Percentiles rank a stretch among this genome's conserved stretches.
Evolutionary conservation across 2,329 filamentous ascomycete species (phyloP).

Genomic region (Macroventuria anomochaeta): DNA sequence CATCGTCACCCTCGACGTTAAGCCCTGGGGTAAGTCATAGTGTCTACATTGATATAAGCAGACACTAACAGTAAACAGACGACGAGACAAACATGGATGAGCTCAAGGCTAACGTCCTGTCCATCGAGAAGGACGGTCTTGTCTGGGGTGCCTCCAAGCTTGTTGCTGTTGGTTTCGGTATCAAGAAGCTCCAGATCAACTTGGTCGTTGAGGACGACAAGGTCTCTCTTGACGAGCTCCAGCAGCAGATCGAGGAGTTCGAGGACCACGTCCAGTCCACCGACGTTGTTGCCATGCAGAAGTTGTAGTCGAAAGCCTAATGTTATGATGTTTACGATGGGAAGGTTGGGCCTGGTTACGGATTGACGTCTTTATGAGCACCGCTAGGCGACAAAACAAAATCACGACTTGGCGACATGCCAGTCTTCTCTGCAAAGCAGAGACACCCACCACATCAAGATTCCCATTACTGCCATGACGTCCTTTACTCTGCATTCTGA

Average conservation of each 20-base stretch:
- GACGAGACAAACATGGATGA: slow-evolving; percentile 91
- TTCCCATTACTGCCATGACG: not conserved
- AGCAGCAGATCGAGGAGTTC: slow-evolving; percentile 82
- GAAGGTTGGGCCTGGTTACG: slow-evolving; percentile 30
- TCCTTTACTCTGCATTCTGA: no score
- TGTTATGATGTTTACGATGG: slow-evolving; percentile 33
- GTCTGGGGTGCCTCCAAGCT: slow-evolving; percentile 94
- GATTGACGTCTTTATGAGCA: slow-evolving; percentile 45
- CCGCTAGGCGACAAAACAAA: slow-evolving; percentile 37
- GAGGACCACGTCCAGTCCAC: slow-evolving; percentile 97
- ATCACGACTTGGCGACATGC: slow-evolving; percentile 33
- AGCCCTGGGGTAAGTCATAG: slow-evolving; percentile 87
- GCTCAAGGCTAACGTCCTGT: slow-evolving; percentile 80
- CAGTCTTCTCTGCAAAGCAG: slow-evolving; percentile 26
- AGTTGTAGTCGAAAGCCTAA: slow-evolving; percentile 44
- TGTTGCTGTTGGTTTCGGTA: slow-evolving; percentile 91
- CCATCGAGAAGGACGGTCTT: slow-evolving; percentile 90
- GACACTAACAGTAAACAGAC: slow-evolving; percentile 58
- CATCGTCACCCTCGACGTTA: slow-evolving; percentile 92
- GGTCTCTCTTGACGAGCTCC: slow-evolving; percentile 83
- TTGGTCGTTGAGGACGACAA: slow-evolving; percentile 97
- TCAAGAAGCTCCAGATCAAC: slow-evolving; percentile 99
- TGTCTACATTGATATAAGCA: not conserved
- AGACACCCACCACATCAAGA: slow-evolving; percentile 8
- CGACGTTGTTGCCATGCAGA: slow-evolving; percentile 73